phyloP scores from a whole-genome alignment of 192 early-diverging fungal genomes.

The Gamsiella multidivaricata region DNA sequence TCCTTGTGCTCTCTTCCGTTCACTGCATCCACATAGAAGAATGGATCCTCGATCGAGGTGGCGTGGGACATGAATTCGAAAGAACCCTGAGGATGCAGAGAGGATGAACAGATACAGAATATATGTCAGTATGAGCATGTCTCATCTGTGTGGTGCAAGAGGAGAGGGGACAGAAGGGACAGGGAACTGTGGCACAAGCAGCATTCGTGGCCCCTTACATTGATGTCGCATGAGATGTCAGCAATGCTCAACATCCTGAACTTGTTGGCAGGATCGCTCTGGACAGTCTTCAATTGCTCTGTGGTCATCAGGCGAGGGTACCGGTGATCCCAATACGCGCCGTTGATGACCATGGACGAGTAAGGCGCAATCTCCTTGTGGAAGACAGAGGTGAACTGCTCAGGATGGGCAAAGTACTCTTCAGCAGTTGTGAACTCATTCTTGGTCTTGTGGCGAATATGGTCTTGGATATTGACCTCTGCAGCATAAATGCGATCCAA shows the following conservation, averaged over 20 bases:
- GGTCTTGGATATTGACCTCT: conserved; percentile 84
- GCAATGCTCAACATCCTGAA: conserved; percentile 85
- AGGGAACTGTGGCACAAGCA: not conserved
- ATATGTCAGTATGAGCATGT: not conserved
- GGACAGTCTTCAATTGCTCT: conserved; percentile 79
- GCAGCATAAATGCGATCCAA: conserved; percentile 83
- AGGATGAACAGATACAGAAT: conserved; percentile 5
- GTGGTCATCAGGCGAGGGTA: conserved; percentile 93
- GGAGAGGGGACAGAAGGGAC: not conserved
- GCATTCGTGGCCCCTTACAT: conserved; percentile 55
- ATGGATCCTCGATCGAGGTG: conserved; percentile 90
- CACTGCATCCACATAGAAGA: conserved; percentile 92
- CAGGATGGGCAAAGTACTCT: conserved; percentile 83
- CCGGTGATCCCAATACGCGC: conserved; percentile 91
- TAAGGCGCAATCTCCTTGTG: conserved; percentile 87
- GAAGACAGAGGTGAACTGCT: conserved; percentile 45
- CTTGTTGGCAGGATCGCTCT: conserved; percentile 69
- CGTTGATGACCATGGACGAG: conserved; percentile 88
- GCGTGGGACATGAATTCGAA: conserved; percentile 94
- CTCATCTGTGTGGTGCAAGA: not conserved
- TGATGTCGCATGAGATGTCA: conserved; percentile 95
- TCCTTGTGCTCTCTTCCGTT: conserved; percentile 68
- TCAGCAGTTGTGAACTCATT: conserved; percentile 62
- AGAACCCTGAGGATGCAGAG: conserved; percentile 70
- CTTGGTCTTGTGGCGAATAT: conserved; percentile 81